A percentile compares a stretch with the other conserved stretches of the same genome.
Evolutionary conservation across 768 basidiomycete genomes (phyloP).

Genomic region (Holtermanniella nyarrowii): DNA sequence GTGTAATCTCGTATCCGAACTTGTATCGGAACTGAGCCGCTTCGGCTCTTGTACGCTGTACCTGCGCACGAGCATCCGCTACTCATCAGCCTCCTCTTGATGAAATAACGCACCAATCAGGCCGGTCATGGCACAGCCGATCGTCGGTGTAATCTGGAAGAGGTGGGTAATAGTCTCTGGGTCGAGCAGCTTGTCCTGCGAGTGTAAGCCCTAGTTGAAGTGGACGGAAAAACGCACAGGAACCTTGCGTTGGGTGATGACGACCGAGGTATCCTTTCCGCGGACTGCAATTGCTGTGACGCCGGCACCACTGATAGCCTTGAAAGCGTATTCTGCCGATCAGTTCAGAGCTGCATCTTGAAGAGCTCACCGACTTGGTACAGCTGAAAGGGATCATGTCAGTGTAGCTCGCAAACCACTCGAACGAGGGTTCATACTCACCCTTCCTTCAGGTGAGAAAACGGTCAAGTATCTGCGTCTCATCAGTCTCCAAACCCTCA

Average conservation of each 20-base stretch:
- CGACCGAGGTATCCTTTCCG: constrained; percentile 87
- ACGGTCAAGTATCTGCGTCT: constrained; percentile 72
- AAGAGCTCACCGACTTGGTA: constrained; percentile 71
- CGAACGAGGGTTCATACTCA: constrained; percentile 12
- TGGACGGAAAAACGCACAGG: constrained; percentile 54
- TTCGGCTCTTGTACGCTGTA: constrained; percentile 71
- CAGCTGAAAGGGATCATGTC: constrained; percentile 46
- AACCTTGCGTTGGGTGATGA: constrained; percentile 97
- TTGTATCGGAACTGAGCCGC: constrained; percentile 91
- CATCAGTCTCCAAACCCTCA: constrained; percentile 23
- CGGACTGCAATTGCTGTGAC: constrained; percentile 87
- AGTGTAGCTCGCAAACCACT: not conserved
- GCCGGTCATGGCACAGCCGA: constrained; percentile 98
- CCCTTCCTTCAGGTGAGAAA: constrained; percentile 81
- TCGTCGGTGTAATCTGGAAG: constrained; percentile 89
- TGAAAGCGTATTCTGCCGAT: constrained; percentile 88
- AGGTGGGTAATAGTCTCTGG: constrained; percentile 87
- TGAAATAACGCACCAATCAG: constrained; percentile 58
- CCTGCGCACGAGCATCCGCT: constrained; percentile 91
- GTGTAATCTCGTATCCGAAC: constrained; percentile 96
- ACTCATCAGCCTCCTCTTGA: constrained; percentile 3
- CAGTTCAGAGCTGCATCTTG: not conserved
- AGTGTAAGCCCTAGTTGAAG: not conserved
- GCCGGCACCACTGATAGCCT: constrained; percentile 93
- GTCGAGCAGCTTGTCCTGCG: constrained; percentile 92